phyloP scores from a whole-genome alignment of 345 rosid species.

The Eutrema yunnanense region DNA sequence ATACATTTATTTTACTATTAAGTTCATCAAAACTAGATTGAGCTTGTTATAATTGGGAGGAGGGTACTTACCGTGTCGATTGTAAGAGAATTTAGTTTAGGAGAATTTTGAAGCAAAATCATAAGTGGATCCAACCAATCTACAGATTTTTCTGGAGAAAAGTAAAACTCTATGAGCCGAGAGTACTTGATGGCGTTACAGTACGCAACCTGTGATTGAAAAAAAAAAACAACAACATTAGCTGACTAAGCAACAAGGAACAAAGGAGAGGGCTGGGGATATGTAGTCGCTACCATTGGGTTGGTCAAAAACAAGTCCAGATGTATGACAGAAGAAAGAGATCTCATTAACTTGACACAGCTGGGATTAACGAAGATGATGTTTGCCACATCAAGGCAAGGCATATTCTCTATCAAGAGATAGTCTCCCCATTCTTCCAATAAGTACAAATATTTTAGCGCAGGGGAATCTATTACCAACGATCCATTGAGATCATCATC shows the following conservation, averaged over 20 bases:
- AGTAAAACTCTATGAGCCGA: background rate
- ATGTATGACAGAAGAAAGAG: background rate
- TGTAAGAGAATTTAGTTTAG: background rate
- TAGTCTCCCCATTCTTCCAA: background rate
- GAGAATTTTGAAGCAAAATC: background rate
- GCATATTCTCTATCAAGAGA: background rate
- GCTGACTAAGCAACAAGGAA: background rate
- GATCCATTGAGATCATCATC: background rate
- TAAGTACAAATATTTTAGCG: background rate
- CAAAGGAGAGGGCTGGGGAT: background rate
- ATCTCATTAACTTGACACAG: background rate
- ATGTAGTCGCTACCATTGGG: background rate
- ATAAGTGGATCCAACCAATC: background rate
- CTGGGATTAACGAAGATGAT: accelerated
- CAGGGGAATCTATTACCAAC: background rate
- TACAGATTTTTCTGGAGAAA: accelerated
- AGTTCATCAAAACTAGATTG: background rate
- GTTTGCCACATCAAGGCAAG: background rate
- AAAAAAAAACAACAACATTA: background rate
- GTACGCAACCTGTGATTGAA: background rate
- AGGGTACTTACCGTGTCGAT: background rate
- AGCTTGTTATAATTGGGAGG: background rate
- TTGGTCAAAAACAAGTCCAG: background rate
- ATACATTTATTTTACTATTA: background rate
- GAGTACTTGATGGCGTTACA: background rate